Conservation (phyloP, 495 filamentous ascomycete genomes). For the Cercophora newfieldiana region DNA sequence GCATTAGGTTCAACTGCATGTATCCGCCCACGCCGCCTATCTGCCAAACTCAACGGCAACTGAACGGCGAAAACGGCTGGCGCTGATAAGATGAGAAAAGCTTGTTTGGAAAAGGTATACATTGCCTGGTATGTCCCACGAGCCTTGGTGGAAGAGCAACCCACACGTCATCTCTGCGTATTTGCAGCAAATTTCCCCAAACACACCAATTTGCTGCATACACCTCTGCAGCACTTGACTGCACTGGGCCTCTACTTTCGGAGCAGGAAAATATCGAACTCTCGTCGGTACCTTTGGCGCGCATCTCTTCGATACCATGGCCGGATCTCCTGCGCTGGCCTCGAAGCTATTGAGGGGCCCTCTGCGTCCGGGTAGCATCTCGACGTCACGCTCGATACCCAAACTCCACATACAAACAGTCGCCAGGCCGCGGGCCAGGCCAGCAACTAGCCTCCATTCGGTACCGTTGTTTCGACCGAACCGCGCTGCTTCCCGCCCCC, state of each 20-base stretch:
- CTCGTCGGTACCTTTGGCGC: neutral
- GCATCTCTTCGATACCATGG: conserved; percentile 9
- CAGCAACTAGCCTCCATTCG: neutral
- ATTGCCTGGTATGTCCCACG: too few species aligned
- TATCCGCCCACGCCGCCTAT: neutral
- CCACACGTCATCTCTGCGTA: neutral
- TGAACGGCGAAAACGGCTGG: too few species aligned
- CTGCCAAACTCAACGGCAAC: neutral
- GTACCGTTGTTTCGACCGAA: neutral
- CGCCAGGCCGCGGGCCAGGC: neutral
- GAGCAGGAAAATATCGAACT: neutral
- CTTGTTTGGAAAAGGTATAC: too few species aligned
- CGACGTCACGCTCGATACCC: neutral
- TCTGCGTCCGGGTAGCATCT: neutral
- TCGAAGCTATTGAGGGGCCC: conserved; percentile 6
- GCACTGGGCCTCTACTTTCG: too few species aligned
- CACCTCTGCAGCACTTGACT: too few species aligned
- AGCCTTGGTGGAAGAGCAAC: too few species aligned
- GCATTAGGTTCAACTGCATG: neutral
- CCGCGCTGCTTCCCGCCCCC: neutral
- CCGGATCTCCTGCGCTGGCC: neutral
- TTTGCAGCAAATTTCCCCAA: neutral
- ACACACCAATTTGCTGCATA: too few species aligned
- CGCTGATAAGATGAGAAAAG: too few species aligned
- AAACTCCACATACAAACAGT: neutral